A percentile compares a stretch with the other conserved stretches of the same genome.
These are phyloP conservation scores for Pyricularia pennisetigena DNA, from an alignment of 2,329 filamentous ascomycete species.

Conservation along the genomic window DNA sequence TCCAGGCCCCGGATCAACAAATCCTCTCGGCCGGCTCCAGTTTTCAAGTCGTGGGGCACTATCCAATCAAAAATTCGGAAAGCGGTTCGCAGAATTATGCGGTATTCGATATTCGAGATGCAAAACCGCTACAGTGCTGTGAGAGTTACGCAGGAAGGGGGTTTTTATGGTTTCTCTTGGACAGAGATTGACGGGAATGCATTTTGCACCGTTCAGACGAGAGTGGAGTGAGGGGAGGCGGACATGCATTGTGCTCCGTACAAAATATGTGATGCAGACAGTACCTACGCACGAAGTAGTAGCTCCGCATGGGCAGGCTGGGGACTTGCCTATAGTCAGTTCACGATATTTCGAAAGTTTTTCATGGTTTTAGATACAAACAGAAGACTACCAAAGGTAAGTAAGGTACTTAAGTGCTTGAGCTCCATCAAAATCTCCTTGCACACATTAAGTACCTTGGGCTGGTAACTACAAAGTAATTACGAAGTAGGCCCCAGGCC, in stretches of 20 bases:
- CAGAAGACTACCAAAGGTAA: background rate
- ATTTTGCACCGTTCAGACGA: background rate
- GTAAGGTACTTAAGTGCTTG: background rate
- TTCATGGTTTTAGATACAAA: background rate
- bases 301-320: background rate
- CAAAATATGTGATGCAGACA: background rate
- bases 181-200: background rate
- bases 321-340: background rate
- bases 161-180: background rate
- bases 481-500: too few species aligned
- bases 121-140: background rate
- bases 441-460: background rate
- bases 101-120: background rate
- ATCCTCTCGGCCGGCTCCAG: background rate
- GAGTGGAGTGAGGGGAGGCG: background rate
- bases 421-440: background rate
- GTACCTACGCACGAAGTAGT: background rate
- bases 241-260: background rate
- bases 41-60: background rate
- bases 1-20: background rate
- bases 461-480: too few species aligned
- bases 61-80: background rate
- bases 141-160: background rate
- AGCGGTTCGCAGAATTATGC: background rate
- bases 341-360: background rate